Evolutionary conservation across 1,284 basidiomycete species (phyloP).

Genomic region (Apiotrichum porosum): DNA sequence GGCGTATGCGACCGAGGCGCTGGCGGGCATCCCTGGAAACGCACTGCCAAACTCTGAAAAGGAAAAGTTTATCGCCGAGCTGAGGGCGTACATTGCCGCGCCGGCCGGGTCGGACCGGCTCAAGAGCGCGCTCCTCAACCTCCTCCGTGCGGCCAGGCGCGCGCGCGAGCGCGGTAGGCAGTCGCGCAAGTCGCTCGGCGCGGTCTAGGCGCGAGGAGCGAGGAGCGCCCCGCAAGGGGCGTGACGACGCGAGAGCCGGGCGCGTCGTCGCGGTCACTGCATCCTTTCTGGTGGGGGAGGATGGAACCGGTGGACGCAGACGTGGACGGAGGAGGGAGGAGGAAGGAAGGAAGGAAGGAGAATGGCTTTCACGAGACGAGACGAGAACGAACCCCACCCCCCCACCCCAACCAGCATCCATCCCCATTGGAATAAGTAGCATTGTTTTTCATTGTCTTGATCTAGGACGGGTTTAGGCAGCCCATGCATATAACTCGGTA

Average conservation of each 20-base stretch:
- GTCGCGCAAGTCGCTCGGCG: conserved; percentile 18
- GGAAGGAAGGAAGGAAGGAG: no score
- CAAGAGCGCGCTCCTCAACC: conserved; percentile 27
- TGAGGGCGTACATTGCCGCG: conserved; percentile 59
- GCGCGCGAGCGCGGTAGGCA: conserved; percentile 33
- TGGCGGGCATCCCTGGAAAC: conserved; percentile 65
- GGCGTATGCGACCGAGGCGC: conserved; percentile 64
- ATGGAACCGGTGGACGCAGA: no score
- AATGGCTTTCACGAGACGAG: no score
- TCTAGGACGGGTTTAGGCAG: no score
- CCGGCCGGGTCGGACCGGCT: conserved; percentile 31
- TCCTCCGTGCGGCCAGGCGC: conserved; percentile 37
- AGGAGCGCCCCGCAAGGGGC: background rate
- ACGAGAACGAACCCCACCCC: no score
- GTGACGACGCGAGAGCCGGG: background rate
- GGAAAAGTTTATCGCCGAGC: conserved; percentile 65
- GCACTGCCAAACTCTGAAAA: conserved; percentile 66
- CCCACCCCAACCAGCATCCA: no score
- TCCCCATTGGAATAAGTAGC: no score
- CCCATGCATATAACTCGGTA: no score
- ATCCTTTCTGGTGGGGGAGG: no score
- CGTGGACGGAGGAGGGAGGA: no score
- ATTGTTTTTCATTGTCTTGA: no score
- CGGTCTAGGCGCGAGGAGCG: conserved; percentile 2
- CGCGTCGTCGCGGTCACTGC: no score